Conservation (phyloP, 371 early-diverging fungal species). For the Blakeslea trispora region DNA sequence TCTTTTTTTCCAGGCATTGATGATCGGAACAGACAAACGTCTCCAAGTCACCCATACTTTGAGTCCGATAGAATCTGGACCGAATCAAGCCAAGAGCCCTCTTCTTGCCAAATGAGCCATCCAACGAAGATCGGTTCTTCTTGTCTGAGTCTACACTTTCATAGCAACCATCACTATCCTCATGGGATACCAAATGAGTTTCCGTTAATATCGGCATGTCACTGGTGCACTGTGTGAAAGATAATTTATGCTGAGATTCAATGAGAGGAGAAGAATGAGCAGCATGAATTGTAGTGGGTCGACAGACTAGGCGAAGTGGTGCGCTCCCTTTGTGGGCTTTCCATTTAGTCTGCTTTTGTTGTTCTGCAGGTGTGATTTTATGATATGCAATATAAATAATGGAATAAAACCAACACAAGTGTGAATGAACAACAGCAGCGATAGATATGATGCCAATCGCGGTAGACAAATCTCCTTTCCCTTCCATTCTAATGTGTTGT, state of each 20-base stretch:
- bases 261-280: conserved; percentile 14
- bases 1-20: conserved; percentile 6
- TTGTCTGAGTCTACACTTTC: neutral
- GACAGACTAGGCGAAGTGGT: neutral
- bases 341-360: conserved; percentile 1
- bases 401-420: conserved; percentile 24
- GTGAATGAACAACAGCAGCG: conserved; percentile 19
- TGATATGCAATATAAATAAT: conserved; percentile 19
- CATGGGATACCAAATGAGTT: neutral
- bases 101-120: conserved; percentile 2
- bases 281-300: conserved; percentile 1
- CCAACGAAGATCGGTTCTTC: neutral
- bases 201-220: conserved; percentile 1
- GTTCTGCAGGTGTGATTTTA: conserved; percentile 5
- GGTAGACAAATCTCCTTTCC: neutral
- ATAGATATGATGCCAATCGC: conserved; percentile 10
- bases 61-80: conserved; percentile 12
- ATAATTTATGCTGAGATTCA: conserved; percentile 7
- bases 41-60: conserved; percentile 6
- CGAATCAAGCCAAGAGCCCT: conserved; percentile 13
- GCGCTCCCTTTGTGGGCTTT: conserved; percentile 3
- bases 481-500: neutral
- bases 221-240: neutral
- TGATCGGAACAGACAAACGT: neutral
- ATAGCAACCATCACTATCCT: neutral